Base-by-base conservation (phyloP, 495 filamentous ascomycete species). In the Lasiosphaeria hispida region DNA sequence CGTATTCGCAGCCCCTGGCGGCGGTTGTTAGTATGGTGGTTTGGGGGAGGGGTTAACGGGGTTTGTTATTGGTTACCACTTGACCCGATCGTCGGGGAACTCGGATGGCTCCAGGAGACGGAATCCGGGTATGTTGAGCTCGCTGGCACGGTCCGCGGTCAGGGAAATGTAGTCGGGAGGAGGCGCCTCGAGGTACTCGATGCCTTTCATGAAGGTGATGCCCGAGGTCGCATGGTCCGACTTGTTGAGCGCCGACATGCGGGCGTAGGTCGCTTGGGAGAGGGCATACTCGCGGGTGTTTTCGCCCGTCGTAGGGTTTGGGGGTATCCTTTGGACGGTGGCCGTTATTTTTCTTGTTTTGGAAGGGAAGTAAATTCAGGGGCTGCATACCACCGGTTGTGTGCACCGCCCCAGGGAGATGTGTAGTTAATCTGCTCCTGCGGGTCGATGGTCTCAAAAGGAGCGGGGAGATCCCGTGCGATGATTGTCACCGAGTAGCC, bases 331-430 rank as follows among this genome's bases (percentile, higher is more conserved):
- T 2, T 30, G 23, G 5, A 30, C 23, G 23, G 23, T 30, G 5
- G 23, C 2, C 5, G 23, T 30, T 30, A 30, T 30, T 30, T 30
- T 5, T 30, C 5, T 30, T 30, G 23, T 30, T 30, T 5, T 30
- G 23, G 5, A 30, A 5, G 5, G 5, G 5, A 30, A 2, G 2
- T 5, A 30, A 2, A 30, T 30, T 30, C 23, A 30, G 23, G 23
- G 23, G 23, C 23, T 30, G 5, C 23, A 30, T 5, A 30, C 10
- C 78, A 80, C 3, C 83, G 78, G 71, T 84, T 83, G 64, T 83
- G 83, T 7, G 81, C 84, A 55, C 84, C 84, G n/a, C 77, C 85
- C 85, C 84, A 87, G 8, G 82, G 79, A 5, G 84, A 85, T 52
- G 84, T 79, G 70, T 80, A 87, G 75, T 87, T 80, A 62, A 84